Base-by-base conservation (phyloP, 1,284 basidiomycete species). In the Cyathus olla region DNA sequence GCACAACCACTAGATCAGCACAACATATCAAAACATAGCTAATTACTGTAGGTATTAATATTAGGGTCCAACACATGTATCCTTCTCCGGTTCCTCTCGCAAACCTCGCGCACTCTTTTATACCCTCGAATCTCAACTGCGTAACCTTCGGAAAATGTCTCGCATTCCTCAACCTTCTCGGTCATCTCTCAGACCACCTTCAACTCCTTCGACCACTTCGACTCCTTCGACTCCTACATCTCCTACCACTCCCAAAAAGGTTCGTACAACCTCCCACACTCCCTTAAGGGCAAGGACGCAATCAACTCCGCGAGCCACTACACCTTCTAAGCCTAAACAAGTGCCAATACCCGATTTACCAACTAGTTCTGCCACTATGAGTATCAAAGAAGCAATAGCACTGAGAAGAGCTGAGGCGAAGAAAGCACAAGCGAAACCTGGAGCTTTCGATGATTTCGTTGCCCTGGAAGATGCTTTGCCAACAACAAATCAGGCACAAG, bases 371-470 rank as follows among this genome's bases (percentile, higher is more conserved):
- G 29, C 72, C 31, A 35, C 80, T 26, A 63, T 92, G 42, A 92
- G 83, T 69, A 83, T 93, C 63, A 88, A 87, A 65, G 92, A 93
- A 65, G 89, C 87, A 28, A 93, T 94, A 67, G 92, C 92, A 3
- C 78, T 92, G 47, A 91, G 85, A 65, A 83, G 92, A 47, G 91
- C 92, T 1, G 90, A 92, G 70, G 90, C 87, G 1, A 92, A 89
- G 78, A 93, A 92, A 68, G 76, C 82, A 1, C 74, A 80, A 44
- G 67, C 67, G 66, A 69, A 42, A 59, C 64, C 55, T 26, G 70
- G 67, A 5, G 65, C 64, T 13, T 72, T 82, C 10, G 77, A 74
- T 26, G 74, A 72, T 57, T 67, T 79, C 47, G 66, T 67, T 19
- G 75, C 55, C 35, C 64, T 87, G 24, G 53, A 55, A 64, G 85